Conservation (phyloP, 257 asterid species). For the Thymus quinquecostatus region DNA sequence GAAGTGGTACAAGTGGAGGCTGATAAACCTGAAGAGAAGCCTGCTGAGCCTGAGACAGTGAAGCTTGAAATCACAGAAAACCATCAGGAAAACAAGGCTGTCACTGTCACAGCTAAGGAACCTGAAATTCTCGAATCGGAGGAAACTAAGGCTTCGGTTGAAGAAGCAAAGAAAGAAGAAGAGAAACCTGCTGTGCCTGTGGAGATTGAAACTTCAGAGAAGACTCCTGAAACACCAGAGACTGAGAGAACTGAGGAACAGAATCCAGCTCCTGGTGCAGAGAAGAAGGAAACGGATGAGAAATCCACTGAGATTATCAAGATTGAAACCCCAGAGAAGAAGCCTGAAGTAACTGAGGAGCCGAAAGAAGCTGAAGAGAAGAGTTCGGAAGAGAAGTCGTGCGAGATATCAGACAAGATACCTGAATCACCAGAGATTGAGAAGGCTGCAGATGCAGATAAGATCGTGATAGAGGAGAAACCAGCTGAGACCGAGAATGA, state of each 20-base stretch:
- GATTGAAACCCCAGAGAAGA: slow-evolving; percentile 17
- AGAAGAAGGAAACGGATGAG: slow-evolving; percentile 26
- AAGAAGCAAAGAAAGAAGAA: slow-evolving; percentile 26
- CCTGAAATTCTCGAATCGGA: slow-evolving; percentile 16
- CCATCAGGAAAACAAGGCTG: slow-evolving; percentile 31
- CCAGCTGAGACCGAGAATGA: slow-evolving; percentile 24
- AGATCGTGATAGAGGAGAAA: slow-evolving; percentile 31
- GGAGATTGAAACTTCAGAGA: neutral
- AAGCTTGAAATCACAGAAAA: slow-evolving; percentile 21
- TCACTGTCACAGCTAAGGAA: slow-evolving; percentile 23
- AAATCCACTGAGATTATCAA: slow-evolving; percentile 5
- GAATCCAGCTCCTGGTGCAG: slow-evolving; percentile 6
- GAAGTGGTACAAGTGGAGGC: slow-evolving; percentile 27
- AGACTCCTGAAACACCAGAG: slow-evolving; percentile 7
- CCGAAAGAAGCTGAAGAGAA: slow-evolving; percentile 27
- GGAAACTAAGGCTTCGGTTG: slow-evolving; percentile 15
- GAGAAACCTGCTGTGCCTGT: slow-evolving; percentile 27
- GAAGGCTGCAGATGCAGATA: slow-evolving; percentile 28
- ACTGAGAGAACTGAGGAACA: neutral
- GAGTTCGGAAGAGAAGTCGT: slow-evolving; percentile 31
- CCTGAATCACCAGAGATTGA: slow-evolving; percentile 20
- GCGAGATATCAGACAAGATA: slow-evolving; percentile 26
- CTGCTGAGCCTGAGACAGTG: slow-evolving; percentile 4
- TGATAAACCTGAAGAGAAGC: slow-evolving; percentile 29
- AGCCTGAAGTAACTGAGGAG: slow-evolving; percentile 20